phyloP scores from a whole-genome alignment of 371 early-diverging fungal species.

The Saksenaea vasiformis region DNA sequence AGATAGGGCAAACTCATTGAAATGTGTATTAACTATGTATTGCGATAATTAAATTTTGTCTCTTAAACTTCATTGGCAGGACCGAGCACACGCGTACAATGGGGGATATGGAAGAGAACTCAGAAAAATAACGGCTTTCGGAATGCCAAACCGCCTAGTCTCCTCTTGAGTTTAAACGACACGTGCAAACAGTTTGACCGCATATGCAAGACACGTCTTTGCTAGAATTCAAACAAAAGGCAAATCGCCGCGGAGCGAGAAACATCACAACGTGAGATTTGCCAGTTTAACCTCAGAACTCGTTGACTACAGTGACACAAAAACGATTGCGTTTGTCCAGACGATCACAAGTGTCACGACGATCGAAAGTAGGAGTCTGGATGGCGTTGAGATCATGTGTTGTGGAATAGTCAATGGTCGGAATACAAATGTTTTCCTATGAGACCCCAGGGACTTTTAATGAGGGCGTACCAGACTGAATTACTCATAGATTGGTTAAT shows the following conservation, averaged over 20 bases:
- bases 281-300: not conserved
- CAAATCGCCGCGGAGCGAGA: not conserved
- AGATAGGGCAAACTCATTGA: not conserved
- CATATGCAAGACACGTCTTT: not conserved
- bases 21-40: not conserved
- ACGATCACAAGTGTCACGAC: not conserved
- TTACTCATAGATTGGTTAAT: not conserved
- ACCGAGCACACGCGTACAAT: too few species aligned
- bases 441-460: too few species aligned
- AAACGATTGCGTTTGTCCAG: not conserved
- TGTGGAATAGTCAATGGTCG: too few species aligned
- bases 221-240: not conserved
- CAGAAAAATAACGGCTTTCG: too few species aligned
- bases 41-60: not conserved
- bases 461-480: too few species aligned
- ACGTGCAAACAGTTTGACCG: too few species aligned
- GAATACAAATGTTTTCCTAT: too few species aligned
- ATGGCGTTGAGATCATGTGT: not conserved
- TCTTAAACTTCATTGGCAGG: too few species aligned
- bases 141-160: too few species aligned
- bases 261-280: not conserved
- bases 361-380: not conserved
- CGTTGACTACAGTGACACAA: constrained; percentile 2
- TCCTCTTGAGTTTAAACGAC: too few species aligned
- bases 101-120: too few species aligned